phyloP scores from a whole-genome alignment of 257 asterid genomes.

The Leptodermis oblonga region DNA sequence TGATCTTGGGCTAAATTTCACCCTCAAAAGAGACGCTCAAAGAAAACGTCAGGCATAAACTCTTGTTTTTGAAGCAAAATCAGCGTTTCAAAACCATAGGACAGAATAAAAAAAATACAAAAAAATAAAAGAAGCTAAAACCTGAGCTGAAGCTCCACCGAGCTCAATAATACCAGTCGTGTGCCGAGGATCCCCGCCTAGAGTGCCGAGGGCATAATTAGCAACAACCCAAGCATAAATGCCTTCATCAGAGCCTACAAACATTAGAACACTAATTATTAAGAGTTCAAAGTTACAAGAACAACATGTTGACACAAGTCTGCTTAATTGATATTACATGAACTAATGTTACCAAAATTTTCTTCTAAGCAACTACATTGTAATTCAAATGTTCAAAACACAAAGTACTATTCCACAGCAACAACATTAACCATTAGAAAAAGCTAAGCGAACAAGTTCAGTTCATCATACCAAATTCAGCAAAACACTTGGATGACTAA shows the following conservation, averaged over 20 bases:
- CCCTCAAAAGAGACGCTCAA: neutral
- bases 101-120: constrained; percentile 7
- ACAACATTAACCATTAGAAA: neutral
- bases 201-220: constrained; percentile 90
- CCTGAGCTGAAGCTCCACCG: constrained; percentile 99
- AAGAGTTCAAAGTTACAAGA: constrained; percentile 5
- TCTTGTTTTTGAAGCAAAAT: neutral
- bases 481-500: neutral
- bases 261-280: constrained; percentile 6
- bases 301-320: neutral
- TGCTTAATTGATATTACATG: neutral
- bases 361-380: neutral
- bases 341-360: neutral
- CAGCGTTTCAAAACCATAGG: constrained; percentile 7
- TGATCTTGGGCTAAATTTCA: neutral
- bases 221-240: constrained; percentile 97
- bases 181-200: constrained; percentile 77
- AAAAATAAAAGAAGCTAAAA: constrained; percentile 29
- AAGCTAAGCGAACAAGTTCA: neutral
- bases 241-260: constrained; percentile 94
- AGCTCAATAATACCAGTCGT: constrained; percentile 97
- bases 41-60: neutral
- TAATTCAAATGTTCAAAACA: neutral
- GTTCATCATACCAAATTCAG: neutral
- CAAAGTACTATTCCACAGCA: neutral